Base-by-base conservation (phyloP, 129 eudicot genomes). In the Artemisia tridentata region DNA sequence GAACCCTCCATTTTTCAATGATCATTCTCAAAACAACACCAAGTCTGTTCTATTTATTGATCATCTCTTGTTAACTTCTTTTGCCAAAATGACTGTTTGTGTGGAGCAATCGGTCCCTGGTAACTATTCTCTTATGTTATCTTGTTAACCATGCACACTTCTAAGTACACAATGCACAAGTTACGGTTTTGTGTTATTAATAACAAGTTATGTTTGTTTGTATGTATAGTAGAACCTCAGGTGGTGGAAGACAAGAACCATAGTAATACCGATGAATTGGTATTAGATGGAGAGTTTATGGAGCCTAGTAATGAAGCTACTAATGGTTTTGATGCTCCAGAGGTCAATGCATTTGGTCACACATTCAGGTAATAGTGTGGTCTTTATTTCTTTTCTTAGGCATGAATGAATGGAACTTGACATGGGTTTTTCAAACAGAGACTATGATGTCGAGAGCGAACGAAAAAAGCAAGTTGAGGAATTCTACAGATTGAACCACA, bases 401-500 rank as follows among this genome's bases (percentile, higher is more conserved):
- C 38, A 31, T 31, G 4, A 4, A 3, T 31, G 0, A 31, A 31
- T 31, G 38, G 38, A 31, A 31, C 38, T 31, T 31, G 38, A 31
- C 38, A 4, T 31, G 6, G 38, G 4, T 31, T 3, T 31, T 31
- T 31, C 38, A 4, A 31, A 31, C 58, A 92, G 98, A 83, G 95
- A 89, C 31, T 92, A 92, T 68, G 74, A 86, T 68, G 88, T 59
- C 0, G 88, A 82, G 66, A 83, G 86, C 59, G 82, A 80, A 65
- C 75, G 98, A 52, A 87, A 89, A 67, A 81, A 84, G 64, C 55
- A 73, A 4, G 98, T 92, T 3, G 96, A 92, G 72, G 90, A 89
- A 53, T 86, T 86, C 76, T 92, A 92, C 68, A 63, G 86, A 56
- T n/a, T 83, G 80, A 81, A 88, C 38, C 98, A 92, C 77, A 92